phyloP scores from a whole-genome alignment of 176 grass and related monocot species.

The Oryza rufipogon region DNA sequence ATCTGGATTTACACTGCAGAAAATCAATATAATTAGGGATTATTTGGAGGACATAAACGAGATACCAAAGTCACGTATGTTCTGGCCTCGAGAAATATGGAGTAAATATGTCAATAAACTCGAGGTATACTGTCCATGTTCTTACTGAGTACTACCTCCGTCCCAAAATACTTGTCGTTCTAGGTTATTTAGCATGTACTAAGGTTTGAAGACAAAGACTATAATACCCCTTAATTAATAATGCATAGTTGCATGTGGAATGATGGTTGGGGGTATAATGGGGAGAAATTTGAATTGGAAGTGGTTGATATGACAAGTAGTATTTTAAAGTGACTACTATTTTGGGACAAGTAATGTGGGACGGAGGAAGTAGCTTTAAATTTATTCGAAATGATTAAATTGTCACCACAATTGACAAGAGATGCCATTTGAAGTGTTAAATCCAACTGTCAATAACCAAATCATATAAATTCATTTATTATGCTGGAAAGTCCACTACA shows the following conservation, averaged over 20 bases:
- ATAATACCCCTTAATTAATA: no score
- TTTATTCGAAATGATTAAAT: constrained; percentile 6
- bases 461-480: constrained; percentile 10
- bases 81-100: constrained; percentile 98
- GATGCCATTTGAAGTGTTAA: background rate
- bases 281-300: no score
- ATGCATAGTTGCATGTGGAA: no score
- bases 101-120: constrained; percentile 93
- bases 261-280: no score
- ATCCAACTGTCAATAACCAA: constrained; percentile 2
- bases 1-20: constrained; percentile 61
- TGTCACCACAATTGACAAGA: background rate
- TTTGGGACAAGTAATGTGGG: no score
- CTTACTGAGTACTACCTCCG: background rate
- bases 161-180: no score
- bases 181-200: no score
- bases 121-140: constrained; percentile 59
- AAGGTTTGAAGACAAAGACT: no score
- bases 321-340: no score
- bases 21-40: constrained; percentile 99
- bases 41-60: constrained; percentile 99
- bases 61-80: constrained; percentile 93
- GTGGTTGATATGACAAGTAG: no score
- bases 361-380: background rate
- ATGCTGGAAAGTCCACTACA: background rate